These are phyloP conservation scores for Phytophthora colocasiae DNA, from an alignment of 352 stramenopile species.

Conservation along the genomic window DNA sequence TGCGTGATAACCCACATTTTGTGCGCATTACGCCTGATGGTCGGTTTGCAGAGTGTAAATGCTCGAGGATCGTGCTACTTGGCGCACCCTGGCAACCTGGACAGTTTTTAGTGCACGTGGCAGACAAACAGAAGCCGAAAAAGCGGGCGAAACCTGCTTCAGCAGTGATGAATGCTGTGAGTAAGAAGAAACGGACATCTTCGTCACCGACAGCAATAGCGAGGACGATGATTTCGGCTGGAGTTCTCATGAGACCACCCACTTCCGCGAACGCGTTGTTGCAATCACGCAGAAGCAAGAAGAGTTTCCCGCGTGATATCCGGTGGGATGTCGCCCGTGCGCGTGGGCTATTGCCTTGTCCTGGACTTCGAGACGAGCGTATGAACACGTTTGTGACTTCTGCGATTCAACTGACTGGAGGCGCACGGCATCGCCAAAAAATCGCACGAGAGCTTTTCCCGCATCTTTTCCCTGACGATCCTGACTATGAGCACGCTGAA, in stretches of 20 bases:
- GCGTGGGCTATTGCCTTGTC: conserved; percentile 61
- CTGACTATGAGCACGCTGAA: conserved; percentile 20
- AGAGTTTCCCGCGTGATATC: conserved; percentile 61
- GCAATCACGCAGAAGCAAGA: conserved; percentile 43
- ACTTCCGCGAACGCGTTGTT: conserved; percentile 22
- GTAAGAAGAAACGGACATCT: conserved; percentile 31
- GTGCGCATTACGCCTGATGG: conserved; percentile 70
- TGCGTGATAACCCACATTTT: conserved; percentile 59
- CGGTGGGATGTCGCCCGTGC: conserved; percentile 58
- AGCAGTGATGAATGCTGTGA: conserved; percentile 1
- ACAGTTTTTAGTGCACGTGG: conserved; percentile 68
- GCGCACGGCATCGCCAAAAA: conserved; percentile 62
- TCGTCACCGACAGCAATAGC: conserved; percentile 1
- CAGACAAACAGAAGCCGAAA: conserved; percentile 53
- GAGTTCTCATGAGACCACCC: conserved; percentile 21
- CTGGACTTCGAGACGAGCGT: conserved; percentile 65
- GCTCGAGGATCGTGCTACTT: conserved; percentile 66
- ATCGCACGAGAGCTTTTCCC: conserved; percentile 81
- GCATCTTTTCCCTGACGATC: conserved; percentile 50
- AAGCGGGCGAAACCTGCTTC: conserved; percentile 33
- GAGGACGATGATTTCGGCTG: conserved; percentile 10
- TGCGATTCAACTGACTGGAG: conserved; percentile 70
- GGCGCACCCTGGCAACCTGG: conserved; percentile 55
- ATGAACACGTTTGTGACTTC: conserved; percentile 62
- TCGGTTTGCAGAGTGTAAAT: conserved; percentile 73